Percentiles rank a stretch among this genome's conserved stretches.
These are phyloP conservation scores for Henningerozyma blattae DNA, from an alignment of 805 yeast genomes.

Conservation along the genomic window DNA sequence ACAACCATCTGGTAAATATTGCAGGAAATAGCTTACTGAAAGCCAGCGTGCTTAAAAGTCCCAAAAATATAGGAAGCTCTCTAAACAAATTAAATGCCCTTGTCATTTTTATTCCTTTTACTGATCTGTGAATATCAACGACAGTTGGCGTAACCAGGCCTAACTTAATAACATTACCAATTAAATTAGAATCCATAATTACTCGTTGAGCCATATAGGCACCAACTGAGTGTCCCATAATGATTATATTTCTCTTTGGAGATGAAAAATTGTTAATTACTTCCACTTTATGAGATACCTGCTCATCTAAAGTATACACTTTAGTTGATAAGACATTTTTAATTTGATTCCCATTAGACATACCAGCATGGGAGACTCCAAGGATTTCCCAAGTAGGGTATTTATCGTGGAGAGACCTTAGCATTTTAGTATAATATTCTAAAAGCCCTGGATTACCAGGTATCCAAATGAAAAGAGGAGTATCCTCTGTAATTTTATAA, in stretches of 20 bases:
- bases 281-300: slow-evolving; percentile 44
- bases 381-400: slow-evolving; percentile 39
- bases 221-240: slow-evolving; percentile 67
- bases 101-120: slow-evolving; percentile 27
- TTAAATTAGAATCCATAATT: slow-evolving; percentile 16
- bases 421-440: slow-evolving; percentile 48
- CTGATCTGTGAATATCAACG: slow-evolving; percentile 40
- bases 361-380: slow-evolving; percentile 60
- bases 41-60: slow-evolving; percentile 17
- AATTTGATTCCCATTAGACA: slow-evolving; percentile 12
- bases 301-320: slow-evolving; percentile 37
- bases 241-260: slow-evolving; percentile 9
- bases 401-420: slow-evolving; percentile 30
- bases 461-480: slow-evolving; percentile 40
- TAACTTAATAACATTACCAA: slow-evolving; percentile 28
- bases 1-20: slow-evolving; percentile 14
- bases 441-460: slow-evolving; percentile 76
- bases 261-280: slow-evolving; percentile 30
- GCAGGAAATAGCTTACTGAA: slow-evolving; percentile 19
- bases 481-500: slow-evolving; percentile 1
- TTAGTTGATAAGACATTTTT: slow-evolving; percentile 6
- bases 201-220: slow-evolving; percentile 49
- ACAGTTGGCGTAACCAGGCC: slow-evolving; percentile 67
- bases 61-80: slow-evolving; percentile 21
- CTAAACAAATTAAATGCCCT: slow-evolving; percentile 14